Conservation (phyloP, 768 basidiomycete species). For the Collybia nuda region DNA sequence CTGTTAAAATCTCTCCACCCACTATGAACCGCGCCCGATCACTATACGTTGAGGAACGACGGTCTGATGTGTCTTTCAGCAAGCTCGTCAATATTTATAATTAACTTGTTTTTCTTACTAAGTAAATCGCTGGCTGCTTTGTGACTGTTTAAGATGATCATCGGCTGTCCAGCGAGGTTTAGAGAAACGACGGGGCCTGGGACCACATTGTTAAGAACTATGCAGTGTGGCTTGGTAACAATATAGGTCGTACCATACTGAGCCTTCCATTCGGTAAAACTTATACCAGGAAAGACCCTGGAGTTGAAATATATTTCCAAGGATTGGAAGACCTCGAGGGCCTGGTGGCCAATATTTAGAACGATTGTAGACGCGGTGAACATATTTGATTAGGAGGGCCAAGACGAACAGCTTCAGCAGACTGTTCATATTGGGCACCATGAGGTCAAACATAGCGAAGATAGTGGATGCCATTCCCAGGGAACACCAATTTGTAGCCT, state of each 20-base stretch:
- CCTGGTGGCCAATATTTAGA: not conserved
- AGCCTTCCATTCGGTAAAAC: not conserved
- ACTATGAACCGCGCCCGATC: conserved; percentile 3
- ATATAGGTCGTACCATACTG: not conserved
- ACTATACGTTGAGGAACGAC: conserved; percentile 2
- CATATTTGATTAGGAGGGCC: too few relatives aligned
- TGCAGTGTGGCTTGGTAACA: not conserved
- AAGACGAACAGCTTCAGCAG: too few relatives aligned
- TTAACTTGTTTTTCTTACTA: not conserved
- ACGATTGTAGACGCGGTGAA: too few relatives aligned
- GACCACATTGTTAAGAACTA: not conserved
- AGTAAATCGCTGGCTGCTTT: not conserved
- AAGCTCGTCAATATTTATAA: not conserved
- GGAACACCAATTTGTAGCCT: too few relatives aligned
- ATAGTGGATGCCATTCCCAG: too few relatives aligned
- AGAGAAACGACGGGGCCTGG: conserved; percentile 1
- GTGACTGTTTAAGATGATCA: conserved; percentile 3
- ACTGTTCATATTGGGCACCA: too few relatives aligned
- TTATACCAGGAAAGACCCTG: not conserved
- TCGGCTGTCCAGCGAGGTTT: conserved; percentile 1
- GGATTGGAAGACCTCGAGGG: not conserved
- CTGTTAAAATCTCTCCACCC: not conserved
- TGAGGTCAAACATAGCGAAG: too few relatives aligned
- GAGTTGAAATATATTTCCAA: conserved; percentile 7
- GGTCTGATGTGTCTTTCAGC: not conserved